phyloP scores from a whole-genome alignment of 768 basidiomycete species.

The Tulasnella sp. region DNA sequence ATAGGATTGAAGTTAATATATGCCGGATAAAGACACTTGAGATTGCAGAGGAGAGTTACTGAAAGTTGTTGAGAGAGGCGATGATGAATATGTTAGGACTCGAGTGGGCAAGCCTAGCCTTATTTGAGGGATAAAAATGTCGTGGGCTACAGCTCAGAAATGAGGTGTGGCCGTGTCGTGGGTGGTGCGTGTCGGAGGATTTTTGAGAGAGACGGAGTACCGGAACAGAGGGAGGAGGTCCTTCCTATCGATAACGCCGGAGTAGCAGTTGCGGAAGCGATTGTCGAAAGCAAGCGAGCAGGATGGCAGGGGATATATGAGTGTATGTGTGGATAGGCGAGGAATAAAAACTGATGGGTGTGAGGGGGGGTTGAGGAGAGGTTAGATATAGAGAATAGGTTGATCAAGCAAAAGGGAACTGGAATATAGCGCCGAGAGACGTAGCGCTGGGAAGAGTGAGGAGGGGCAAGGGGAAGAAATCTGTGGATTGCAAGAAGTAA shows the following conservation, averaged over 20 bases:
- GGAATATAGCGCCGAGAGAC: background rate
- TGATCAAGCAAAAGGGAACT: background rate
- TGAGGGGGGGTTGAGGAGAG: background rate
- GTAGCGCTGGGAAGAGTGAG: background rate
- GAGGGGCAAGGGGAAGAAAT: slow-evolving; percentile 2
- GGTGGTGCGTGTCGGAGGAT: slow-evolving; percentile 3
- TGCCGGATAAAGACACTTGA: slow-evolving; percentile 12
- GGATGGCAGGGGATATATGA: background rate
- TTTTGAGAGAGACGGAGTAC: background rate
- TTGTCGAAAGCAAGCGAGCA: background rate
- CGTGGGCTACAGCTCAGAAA: background rate
- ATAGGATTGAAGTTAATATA: slow-evolving; percentile 9
- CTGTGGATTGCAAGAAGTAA: background rate
- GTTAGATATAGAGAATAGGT: slow-evolving; percentile 5
- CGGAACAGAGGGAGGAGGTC: background rate
- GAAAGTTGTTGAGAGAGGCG: slow-evolving; percentile 2
- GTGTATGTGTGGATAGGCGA: background rate
- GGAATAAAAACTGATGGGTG: slow-evolving; percentile 8
- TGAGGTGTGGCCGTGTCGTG: slow-evolving; percentile 3
- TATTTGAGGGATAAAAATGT: slow-evolving; percentile 12
- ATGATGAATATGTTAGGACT: slow-evolving; percentile 12
- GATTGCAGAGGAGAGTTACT: background rate
- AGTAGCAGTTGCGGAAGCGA: background rate
- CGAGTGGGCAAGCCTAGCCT: background rate
- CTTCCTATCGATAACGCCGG: background rate